Evolutionary conservation across 306 rosid species (phyloP).

Genomic region (Quercus gilva): DNA sequence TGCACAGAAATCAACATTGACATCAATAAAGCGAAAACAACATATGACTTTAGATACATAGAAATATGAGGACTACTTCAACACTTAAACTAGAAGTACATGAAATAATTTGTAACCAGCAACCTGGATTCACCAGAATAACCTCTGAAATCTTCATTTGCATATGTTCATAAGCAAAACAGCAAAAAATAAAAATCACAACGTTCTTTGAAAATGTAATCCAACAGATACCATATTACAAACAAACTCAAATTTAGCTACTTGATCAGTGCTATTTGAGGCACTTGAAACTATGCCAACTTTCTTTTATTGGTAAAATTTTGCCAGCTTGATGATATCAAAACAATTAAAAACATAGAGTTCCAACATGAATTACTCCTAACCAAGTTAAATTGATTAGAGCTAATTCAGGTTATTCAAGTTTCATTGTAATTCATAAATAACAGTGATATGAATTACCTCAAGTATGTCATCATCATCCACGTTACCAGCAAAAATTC

Average conservation of each 20-base stretch:
- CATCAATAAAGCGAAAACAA: not conserved
- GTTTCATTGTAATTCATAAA: not conserved
- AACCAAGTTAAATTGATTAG: conserved; percentile 18
- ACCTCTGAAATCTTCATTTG: conserved; percentile 1
- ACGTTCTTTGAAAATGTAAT: conserved; percentile 2
- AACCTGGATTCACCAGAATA: not conserved
- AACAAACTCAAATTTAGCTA: not conserved
- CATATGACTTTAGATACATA: conserved; percentile 9
- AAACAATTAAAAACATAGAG: not conserved
- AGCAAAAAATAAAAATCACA: not conserved
- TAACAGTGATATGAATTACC: conserved; percentile 40
- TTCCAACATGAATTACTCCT: conserved; percentile 8
- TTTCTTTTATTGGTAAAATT: not conserved
- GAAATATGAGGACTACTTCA: conserved; percentile 3
- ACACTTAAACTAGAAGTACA: conserved; percentile 14
- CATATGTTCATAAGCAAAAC: conserved; percentile 9
- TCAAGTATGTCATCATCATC: conserved; percentile 64
- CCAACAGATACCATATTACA: not conserved
- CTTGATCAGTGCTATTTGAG: not conserved
- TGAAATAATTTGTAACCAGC: not conserved
- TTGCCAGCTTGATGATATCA: not conserved
- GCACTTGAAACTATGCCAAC: not conserved
- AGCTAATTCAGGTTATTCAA: conserved; percentile 18
- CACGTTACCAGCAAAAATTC: conserved; percentile 31
- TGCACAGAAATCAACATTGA: conserved; percentile 15